A percentile compares a stretch with the other conserved stretches of the same genome.
Evolutionary conservation across 768 basidiomycete species (phyloP).

Genomic region (Calocybe indica): DNA sequence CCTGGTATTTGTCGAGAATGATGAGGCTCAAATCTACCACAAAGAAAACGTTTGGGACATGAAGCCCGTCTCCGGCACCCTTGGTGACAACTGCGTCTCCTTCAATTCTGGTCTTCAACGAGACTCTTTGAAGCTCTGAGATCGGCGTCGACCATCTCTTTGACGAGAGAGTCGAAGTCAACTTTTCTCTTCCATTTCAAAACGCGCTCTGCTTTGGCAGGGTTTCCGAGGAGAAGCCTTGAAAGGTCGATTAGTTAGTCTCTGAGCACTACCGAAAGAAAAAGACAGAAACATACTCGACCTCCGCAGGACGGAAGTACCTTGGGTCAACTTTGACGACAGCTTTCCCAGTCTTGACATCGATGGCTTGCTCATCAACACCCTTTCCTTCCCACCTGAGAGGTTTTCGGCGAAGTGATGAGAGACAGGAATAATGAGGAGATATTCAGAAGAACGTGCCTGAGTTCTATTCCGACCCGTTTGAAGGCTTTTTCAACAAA

Average conservation of each 20-base stretch:
- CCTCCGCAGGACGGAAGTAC: constrained; percentile 95
- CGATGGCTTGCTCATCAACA: constrained; percentile 72
- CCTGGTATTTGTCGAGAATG: too few species aligned
- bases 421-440: background rate
- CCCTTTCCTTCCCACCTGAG: constrained; percentile 73
- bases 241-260: constrained; percentile 6
- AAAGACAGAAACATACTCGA: constrained; percentile 58
- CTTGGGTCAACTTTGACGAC: constrained; percentile 81
- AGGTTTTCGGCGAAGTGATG: background rate
- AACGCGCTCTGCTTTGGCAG: constrained; percentile 80
- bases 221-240: constrained; percentile 82
- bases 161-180: constrained; percentile 77
- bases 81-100: background rate
- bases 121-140: constrained; percentile 66
- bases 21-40: too few species aligned
- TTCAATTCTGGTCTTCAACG: constrained; percentile 80
- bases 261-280: background rate
- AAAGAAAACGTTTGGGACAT: too few species aligned
- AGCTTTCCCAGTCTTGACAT: constrained; percentile 59
- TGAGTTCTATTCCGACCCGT: constrained; percentile 59
- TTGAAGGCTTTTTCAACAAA: constrained; percentile 86
- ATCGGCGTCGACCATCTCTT: constrained; percentile 89
- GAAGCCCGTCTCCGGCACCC: background rate
- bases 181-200: constrained; percentile 91
- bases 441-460: constrained; percentile 30